Conservation (phyloP, 1,284 basidiomycete genomes). For the Coniferiporia weirii region DNA sequence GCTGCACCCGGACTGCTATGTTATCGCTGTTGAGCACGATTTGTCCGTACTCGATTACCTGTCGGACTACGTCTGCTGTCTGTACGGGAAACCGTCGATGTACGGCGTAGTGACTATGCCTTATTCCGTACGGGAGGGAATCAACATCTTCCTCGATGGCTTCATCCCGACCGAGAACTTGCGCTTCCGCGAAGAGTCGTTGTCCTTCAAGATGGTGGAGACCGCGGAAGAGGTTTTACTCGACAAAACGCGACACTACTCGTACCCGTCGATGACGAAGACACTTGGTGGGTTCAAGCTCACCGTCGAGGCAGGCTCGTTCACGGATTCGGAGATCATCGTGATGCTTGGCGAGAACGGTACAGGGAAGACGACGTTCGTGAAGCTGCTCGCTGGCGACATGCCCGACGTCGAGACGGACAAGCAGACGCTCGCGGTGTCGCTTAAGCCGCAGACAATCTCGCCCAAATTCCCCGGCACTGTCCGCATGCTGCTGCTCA, state of each 20-base stretch:
- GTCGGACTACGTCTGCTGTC: slow-evolving; percentile 93
- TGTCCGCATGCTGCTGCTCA: slow-evolving; percentile 87
- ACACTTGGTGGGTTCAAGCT: slow-evolving; percentile 92
- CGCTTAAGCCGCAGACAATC: slow-evolving; percentile 94
- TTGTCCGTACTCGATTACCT: slow-evolving; percentile 94
- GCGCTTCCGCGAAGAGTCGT: slow-evolving; percentile 90
- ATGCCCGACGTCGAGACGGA: slow-evolving; percentile 80
- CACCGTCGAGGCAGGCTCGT: slow-evolving; percentile 79
- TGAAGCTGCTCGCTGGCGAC: slow-evolving; percentile 87
- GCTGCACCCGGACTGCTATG: slow-evolving; percentile 77
- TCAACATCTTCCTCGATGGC: slow-evolving; percentile 97
- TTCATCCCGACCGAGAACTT: slow-evolving; percentile 98
- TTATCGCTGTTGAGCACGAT: slow-evolving; percentile 97
- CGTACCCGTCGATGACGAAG: slow-evolving; percentile 93
- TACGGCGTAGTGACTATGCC: slow-evolving; percentile 99
- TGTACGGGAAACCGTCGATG: slow-evolving; percentile 95
- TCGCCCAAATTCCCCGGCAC: slow-evolving; percentile 93
- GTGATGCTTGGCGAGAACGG: slow-evolving; percentile 98
- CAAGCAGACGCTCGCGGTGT: slow-evolving; percentile 77
- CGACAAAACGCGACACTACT: slow-evolving; percentile 82
- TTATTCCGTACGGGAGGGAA: slow-evolving; percentile 94
- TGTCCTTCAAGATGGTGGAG: slow-evolving; percentile 95
- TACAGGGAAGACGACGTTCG: slow-evolving; percentile 96
- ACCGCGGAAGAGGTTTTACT: slow-evolving; percentile 82
- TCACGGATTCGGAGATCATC: slow-evolving; percentile 96